phyloP scores from a whole-genome alignment of 208 protist genomes.

The Leishmania guyanensis region DNA sequence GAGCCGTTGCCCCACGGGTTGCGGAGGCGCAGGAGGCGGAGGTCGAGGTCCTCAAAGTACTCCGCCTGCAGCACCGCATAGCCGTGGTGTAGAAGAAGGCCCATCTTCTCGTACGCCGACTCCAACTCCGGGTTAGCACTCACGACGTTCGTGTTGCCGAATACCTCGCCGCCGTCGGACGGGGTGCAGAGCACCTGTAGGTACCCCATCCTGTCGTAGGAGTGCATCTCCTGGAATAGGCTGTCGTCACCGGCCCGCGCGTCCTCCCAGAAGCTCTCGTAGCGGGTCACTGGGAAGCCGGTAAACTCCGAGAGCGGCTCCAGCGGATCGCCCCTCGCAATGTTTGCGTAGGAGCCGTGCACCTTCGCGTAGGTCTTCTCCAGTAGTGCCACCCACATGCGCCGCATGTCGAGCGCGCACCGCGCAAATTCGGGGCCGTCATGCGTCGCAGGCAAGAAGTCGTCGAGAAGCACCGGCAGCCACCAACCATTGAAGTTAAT shows the following conservation, averaged over 20 bases:
- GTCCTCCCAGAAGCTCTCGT: conserved; percentile 57
- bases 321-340: conserved; percentile 75
- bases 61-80: conserved; percentile 60
- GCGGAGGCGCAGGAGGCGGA: conserved; percentile 68
- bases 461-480: conserved; percentile 75
- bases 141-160: conserved; percentile 41
- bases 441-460: conserved; percentile 68
- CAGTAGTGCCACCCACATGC: conserved; percentile 83
- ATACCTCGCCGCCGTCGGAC: conserved; percentile 37
- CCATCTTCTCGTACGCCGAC: conserved; percentile 58
- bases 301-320: conserved; percentile 79
- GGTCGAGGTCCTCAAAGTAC: conserved; percentile 61
- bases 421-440: conserved; percentile 65
- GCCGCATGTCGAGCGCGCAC: conserved; percentile 62
- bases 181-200: conserved; percentile 79
- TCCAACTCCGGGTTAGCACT: conserved; percentile 47
- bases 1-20: conserved; percentile 75
- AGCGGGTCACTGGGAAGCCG: conserved; percentile 75
- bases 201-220: conserved; percentile 49
- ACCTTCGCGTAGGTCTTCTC: conserved; percentile 91
- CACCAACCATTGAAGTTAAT: conserved; percentile 89
- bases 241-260: conserved; percentile 42
- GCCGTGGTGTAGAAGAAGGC: conserved; percentile 62
- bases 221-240: conserved; percentile 56
- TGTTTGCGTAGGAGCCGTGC: conserved; percentile 80